Evolutionary conservation across 2,329 filamentous ascomycete genomes (phyloP).

Genomic region (Ascosphaera aggregata): DNA sequence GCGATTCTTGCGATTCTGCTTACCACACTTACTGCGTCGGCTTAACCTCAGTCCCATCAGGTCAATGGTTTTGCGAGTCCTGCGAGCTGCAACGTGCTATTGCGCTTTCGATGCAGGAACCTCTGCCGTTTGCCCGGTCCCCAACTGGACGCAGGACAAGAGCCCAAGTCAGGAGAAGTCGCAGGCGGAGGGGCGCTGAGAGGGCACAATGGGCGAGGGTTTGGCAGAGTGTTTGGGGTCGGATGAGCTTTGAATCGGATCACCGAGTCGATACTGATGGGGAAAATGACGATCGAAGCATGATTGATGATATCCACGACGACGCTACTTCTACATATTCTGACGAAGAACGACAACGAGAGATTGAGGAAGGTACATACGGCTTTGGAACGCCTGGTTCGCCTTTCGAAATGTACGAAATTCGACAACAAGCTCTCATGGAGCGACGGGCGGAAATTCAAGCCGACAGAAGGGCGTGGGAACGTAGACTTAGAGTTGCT

Average conservation of each 20-base stretch:
- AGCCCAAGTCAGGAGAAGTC: constrained; percentile 19
- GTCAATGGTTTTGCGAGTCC: constrained; percentile 77
- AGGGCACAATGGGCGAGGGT: constrained; percentile 39
- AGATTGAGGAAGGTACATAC: not conserved
- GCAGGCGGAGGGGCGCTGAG: constrained; percentile 9
- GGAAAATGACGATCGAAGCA: constrained; percentile 21
- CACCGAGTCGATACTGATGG: not conserved
- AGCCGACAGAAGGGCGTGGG: constrained; percentile 37
- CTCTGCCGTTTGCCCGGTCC: constrained; percentile 17
- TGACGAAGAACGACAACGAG: not conserved
- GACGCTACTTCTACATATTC: constrained; percentile 24
- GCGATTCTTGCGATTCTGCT: constrained; percentile 70
- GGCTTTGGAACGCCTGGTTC: not conserved
- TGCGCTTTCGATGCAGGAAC: constrained; percentile 10
- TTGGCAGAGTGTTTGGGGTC: constrained; percentile 70
- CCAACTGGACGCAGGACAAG: constrained; percentile 26
- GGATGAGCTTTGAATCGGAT: constrained; percentile 60
- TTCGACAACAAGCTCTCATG: not conserved
- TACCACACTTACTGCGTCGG: constrained; percentile 88
- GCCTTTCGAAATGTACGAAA: not conserved
- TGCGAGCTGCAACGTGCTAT: constrained; percentile 33
- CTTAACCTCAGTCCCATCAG: constrained; percentile 49
- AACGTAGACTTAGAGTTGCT: constrained; percentile 62
- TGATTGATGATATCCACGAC: constrained; percentile 26
- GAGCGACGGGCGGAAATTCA: not conserved